A percentile compares a stretch with the other conserved stretches of the same genome.
These are phyloP conservation scores for Sinapis alba DNA, from an alignment of 441 rosid genomes.

Conservation along the genomic window DNA sequence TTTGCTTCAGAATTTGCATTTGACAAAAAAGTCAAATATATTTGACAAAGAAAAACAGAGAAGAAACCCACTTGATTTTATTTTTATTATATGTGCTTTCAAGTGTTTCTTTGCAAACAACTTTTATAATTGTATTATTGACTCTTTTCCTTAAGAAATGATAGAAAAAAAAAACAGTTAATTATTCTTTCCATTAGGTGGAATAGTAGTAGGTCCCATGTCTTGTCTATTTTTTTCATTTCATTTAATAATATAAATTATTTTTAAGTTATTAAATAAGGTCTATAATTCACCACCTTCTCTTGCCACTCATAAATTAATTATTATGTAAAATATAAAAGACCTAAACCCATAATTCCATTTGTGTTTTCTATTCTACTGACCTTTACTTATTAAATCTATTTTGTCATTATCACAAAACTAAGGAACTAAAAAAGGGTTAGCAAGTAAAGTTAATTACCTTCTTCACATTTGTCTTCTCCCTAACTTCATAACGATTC, in stretches of 20 bases:
- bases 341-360: conserved; percentile 17
- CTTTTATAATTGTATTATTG: conserved; percentile 10
- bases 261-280: conserved; percentile 14
- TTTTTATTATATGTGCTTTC: neutral
- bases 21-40: neutral
- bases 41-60: neutral
- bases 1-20: neutral
- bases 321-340: conserved; percentile 12
- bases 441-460: conserved; percentile 38
- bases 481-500: conserved; percentile 72
- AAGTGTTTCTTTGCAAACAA: conserved; percentile 17
- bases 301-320: conserved; percentile 23
- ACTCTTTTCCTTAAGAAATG: neutral
- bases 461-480: conserved; percentile 77
- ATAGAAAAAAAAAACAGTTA: neutral
- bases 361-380: conserved; percentile 12
- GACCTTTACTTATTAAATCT: conserved; percentile 3
- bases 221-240: conserved; percentile 33
- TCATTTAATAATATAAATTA: neutral
- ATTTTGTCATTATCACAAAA: conserved; percentile 24
- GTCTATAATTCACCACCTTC: conserved; percentile 38
- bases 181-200: conserved; percentile 40
- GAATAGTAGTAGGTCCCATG: conserved; percentile 40
- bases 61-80: neutral
- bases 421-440: neutral